Evolutionary conservation across 805 yeast genomes (phyloP).

Genomic region (Debaryomyces castellii): DNA sequence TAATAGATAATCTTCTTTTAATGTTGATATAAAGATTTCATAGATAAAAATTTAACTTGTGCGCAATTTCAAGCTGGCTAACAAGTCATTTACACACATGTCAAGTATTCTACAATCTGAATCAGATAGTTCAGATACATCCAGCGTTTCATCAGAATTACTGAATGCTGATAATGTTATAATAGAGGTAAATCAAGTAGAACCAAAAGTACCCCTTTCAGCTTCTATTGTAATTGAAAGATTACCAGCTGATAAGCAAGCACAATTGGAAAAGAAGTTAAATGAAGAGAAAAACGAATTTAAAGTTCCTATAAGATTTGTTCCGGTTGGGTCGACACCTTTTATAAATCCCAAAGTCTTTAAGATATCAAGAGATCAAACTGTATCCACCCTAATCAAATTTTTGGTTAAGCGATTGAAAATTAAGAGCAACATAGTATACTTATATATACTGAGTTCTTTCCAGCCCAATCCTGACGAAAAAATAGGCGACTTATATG

Average conservation of each 20-base stretch:
- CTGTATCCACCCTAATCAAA: slow-evolving; percentile 44
- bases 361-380: slow-evolving; percentile 47
- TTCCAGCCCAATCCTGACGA: slow-evolving; percentile 45
- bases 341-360: slow-evolving; percentile 50
- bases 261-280: slow-evolving; percentile 8
- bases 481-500: slow-evolving; percentile 29
- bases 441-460: slow-evolving; percentile 39
- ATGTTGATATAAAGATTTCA: background rate
- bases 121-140: slow-evolving; percentile 8
- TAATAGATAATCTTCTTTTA: background rate
- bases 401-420: slow-evolving; percentile 44
- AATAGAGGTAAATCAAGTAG: slow-evolving; percentile 7
- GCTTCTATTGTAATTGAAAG: slow-evolving; percentile 15
- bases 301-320: slow-evolving; percentile 53
- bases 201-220: slow-evolving; percentile 16
- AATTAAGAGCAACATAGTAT: slow-evolving; percentile 17
- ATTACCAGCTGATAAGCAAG: slow-evolving; percentile 9
- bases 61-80: background rate
- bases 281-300: slow-evolving; percentile 2
- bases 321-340: slow-evolving; percentile 59
- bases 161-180: slow-evolving; percentile 4
- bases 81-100: slow-evolving; percentile 1
- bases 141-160: background rate
- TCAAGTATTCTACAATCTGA: slow-evolving; percentile 9
- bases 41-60: background rate